phyloP scores from a whole-genome alignment of 116 monocot species.

The Iris pallida region DNA sequence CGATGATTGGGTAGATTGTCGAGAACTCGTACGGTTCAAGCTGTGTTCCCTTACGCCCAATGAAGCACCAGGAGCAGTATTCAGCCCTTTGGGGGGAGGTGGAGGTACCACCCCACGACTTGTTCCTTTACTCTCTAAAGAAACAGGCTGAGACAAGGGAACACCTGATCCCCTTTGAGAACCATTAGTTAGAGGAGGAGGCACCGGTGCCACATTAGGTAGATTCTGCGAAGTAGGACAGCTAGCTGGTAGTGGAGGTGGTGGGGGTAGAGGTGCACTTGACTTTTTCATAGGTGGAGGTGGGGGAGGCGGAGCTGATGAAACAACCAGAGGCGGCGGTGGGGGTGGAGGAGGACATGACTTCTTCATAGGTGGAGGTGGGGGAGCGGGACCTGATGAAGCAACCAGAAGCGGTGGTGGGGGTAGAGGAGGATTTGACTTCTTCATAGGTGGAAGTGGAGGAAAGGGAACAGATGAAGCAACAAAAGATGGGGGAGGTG shows the following conservation, averaged over 20 bases:
- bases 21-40: constrained; percentile 22
- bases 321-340: background rate
- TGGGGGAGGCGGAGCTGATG: constrained; percentile 1
- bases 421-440: constrained; percentile 2
- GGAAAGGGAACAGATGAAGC: constrained; percentile 1
- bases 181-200: constrained; percentile 11
- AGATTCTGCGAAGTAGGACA: constrained; percentile 9
- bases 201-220: constrained; percentile 33
- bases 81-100: constrained; percentile 19
- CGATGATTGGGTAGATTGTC: constrained; percentile 23
- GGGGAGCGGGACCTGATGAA: constrained; percentile 2
- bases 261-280: constrained; percentile 16
- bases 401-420: constrained; percentile 1
- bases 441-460: background rate
- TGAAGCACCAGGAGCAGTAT: constrained; percentile 2
- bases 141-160: background rate
- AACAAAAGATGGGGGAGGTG: background rate
- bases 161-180: constrained; percentile 10
- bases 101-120: constrained; percentile 11
- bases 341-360: constrained; percentile 11
- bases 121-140: too few species aligned
- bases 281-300: constrained; percentile 1
- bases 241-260: constrained; percentile 13
- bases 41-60: constrained; percentile 25
- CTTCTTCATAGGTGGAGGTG: background rate